Evolutionary conservation across 176 grass and related monocot genomes (phyloP).

Genomic region (Calamus simplicifolius): DNA sequence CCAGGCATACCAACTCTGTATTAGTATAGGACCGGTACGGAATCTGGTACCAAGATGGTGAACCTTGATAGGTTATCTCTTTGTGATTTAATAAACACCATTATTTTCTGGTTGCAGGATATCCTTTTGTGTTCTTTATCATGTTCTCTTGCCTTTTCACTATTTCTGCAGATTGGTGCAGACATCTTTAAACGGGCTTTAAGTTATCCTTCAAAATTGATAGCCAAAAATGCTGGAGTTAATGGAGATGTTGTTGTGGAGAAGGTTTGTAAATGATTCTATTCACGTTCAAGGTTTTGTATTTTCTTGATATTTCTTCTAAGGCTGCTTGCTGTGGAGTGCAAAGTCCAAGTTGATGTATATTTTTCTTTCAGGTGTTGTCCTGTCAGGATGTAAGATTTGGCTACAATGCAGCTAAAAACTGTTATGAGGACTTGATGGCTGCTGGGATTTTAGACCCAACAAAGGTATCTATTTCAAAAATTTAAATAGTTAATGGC

Average conservation of each 20-base stretch:
- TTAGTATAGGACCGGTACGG: too few species aligned
- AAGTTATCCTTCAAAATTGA: slow-evolving; percentile 71
- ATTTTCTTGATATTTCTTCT: neutral
- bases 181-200: slow-evolving; percentile 88
- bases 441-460: slow-evolving; percentile 82
- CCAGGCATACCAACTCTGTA: too few species aligned
- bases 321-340: too few species aligned
- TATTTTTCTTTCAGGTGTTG: slow-evolving; percentile 44
- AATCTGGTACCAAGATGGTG: too few species aligned
- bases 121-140: neutral
- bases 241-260: slow-evolving; percentile 64
- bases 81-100: too few species aligned
- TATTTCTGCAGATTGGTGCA: slow-evolving; percentile 74
- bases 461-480: slow-evolving; percentile 44
- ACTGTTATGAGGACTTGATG: slow-evolving; percentile 68
- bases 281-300: neutral
- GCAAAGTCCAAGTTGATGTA: slow-evolving; percentile 8
- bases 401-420: slow-evolving; percentile 92
- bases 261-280: slow-evolving; percentile 33
- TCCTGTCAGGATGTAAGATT: slow-evolving; percentile 41
- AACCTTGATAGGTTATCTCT: too few species aligned
- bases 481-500: slow-evolving; percentile 7
- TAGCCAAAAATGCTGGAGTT: slow-evolving; percentile 71
- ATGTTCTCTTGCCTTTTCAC: slow-evolving; percentile 5
- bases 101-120: too few species aligned